Conservation (phyloP, 352 stramenopile species). For the Phytophthora macrochlamydospora region DNA sequence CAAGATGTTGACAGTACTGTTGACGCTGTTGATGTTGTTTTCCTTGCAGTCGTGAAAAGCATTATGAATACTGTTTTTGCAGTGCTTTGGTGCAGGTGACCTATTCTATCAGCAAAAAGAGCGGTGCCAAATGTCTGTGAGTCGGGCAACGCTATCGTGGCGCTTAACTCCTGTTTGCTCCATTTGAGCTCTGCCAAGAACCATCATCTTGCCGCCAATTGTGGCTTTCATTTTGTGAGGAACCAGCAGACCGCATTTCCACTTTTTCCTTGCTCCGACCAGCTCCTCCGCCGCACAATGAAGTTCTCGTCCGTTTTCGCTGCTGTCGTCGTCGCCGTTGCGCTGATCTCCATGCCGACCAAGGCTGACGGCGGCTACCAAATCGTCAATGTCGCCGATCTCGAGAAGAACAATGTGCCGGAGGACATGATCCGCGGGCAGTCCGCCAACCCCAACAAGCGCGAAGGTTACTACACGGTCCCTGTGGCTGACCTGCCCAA, state of each 20-base stretch:
- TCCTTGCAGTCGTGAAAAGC: too few species aligned
- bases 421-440: neutral
- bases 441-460: neutral
- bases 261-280: neutral
- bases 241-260: neutral
- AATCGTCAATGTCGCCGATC: neutral
- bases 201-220: too few species aligned
- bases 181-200: too few species aligned
- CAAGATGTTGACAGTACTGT: too few species aligned
- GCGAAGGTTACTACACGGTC: neutral
- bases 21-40: too few species aligned
- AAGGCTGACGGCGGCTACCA: neutral
- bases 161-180: too few species aligned
- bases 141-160: too few species aligned
- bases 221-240: too few species aligned
- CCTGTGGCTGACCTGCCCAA: neutral
- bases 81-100: too few species aligned
- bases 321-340: neutral
- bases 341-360: neutral
- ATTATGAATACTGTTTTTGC: too few species aligned
- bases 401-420: neutral
- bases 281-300: neutral
- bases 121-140: too few species aligned
- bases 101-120: too few species aligned
- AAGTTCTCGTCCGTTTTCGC: neutral